Evolutionary conservation across 176 grass and related monocot species (phyloP), one percentile per base, ranked within the genome.

Genomic region (Musa beccarii): DNA sequence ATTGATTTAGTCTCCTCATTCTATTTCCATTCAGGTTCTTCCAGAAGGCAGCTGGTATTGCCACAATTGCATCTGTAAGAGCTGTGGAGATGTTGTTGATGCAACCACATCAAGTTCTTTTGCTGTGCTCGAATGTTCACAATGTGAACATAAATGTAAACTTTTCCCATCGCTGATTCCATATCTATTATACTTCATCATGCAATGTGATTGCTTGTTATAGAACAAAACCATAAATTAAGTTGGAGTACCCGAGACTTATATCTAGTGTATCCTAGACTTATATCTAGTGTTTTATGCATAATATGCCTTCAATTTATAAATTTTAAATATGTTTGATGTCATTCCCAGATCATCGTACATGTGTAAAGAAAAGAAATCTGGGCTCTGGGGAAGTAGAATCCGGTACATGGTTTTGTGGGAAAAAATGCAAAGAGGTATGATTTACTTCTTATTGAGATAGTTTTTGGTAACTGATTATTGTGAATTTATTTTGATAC

Each of bases 31-130:
- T 63, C 87, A 92, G 90, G 90, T 85, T 66, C 79, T 92, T 79
- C 87, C 87, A 81, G 90, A 92, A 87, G 90, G 82, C 68, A 89
- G 82, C 80, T 92, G 90, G 90, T 92, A 92, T 78, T 92, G 90
- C 67, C 84, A 92, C 68, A 92, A 87, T 71, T 92, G 90, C 82
- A 83, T 87, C 12, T 92, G 90, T 71, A 85, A 55, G 73, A 81
- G 79, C 15, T 92, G 90, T 79, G 84, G 86, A 24, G 76, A 79
- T 69, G 75, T 85, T 49, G 26, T 89, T 78, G 83, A 77, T 63
- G 82, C 61, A 81, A 85, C 86, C 49, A 87, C 87, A 59, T 78
- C 78, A 3, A 59, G 73, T 59, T 82, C 86, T 59, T 83, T 81
- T 9, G 29, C 67, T 78, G 80, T 81, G 23, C 80, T 92, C 53